Evolutionary conservation across 2,329 filamentous ascomycete species (phyloP).

Genomic region (Dothiorella sarmentorum): DNA sequence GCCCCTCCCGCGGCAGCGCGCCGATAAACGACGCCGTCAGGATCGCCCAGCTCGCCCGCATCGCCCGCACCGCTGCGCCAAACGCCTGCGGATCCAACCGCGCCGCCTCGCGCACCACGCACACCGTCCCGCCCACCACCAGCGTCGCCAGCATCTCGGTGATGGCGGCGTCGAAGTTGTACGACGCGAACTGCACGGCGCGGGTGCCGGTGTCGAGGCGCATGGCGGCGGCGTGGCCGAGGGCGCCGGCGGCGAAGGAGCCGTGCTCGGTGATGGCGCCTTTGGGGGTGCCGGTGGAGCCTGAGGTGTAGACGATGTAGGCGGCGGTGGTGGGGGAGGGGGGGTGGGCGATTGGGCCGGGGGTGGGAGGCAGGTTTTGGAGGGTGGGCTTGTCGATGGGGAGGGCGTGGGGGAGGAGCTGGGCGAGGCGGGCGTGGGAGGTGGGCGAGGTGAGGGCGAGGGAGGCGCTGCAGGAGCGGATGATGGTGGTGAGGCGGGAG

Average conservation of each 20-base stretch:
- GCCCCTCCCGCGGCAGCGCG: slow-evolving; percentile 34
- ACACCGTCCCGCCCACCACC: slow-evolving; percentile 33
- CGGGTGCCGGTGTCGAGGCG: slow-evolving; percentile 24
- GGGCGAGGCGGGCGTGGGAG: background rate
- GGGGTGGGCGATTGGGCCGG: slow-evolving; percentile 32
- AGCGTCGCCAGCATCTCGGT: slow-evolving; percentile 35
- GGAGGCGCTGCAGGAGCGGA: slow-evolving; percentile 48
- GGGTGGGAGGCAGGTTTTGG: slow-evolving; percentile 19
- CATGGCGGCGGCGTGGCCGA: slow-evolving; percentile 22
- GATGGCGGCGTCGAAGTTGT: slow-evolving; percentile 33
- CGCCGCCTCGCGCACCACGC: slow-evolving; percentile 34
- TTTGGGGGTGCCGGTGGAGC: slow-evolving; percentile 76
- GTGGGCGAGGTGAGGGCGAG: background rate
- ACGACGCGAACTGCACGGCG: slow-evolving; percentile 31
- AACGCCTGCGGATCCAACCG: slow-evolving; percentile 34
- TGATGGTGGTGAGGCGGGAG: slow-evolving; percentile 62
- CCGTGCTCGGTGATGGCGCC: slow-evolving; percentile 71
- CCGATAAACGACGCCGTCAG: slow-evolving; percentile 44
- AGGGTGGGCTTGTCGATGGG: slow-evolving; percentile 25
- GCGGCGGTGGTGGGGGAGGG: slow-evolving; percentile 54
- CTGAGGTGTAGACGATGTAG: slow-evolving; percentile 80
- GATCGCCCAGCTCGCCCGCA: slow-evolving; percentile 42
- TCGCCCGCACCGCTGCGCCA: slow-evolving; percentile 41
- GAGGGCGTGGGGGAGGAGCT: background rate
- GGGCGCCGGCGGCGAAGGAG: slow-evolving; percentile 28